These are phyloP conservation scores for Acanthamoeba healyi DNA, from an alignment of 208 protist genomes.

Conservation along the genomic window DNA sequence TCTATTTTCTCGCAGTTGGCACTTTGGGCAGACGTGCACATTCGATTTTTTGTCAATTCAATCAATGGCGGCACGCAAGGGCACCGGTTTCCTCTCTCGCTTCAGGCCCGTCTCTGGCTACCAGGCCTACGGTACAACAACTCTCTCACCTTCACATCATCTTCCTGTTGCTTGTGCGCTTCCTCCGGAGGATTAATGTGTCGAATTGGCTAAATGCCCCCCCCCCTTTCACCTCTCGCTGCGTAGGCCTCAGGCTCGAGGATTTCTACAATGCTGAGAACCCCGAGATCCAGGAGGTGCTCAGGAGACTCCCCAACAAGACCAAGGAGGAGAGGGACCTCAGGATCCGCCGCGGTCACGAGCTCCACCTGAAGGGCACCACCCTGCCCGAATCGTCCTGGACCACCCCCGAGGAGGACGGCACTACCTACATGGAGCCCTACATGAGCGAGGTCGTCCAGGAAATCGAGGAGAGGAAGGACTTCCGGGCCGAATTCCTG, in stretches of 20 bases:
- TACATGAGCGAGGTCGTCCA: conserved; percentile 65
- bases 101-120: conserved; percentile 68
- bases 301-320: conserved; percentile 68
- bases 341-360: conserved; percentile 32
- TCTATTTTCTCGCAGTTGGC: neutral
- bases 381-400: conserved; percentile 40
- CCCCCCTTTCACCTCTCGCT: neutral
- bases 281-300: conserved; percentile 11
- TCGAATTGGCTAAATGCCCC: neutral
- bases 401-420: conserved; percentile 62
- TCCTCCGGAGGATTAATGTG: neutral
- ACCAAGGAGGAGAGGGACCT: conserved; percentile 17
- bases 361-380: conserved; percentile 59
- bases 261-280: conserved; percentile 70
- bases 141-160: too few species aligned
- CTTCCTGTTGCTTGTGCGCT: too few species aligned
- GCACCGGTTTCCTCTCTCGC: conserved; percentile 57
- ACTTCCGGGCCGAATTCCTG: conserved; percentile 48
- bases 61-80: conserved; percentile 51
- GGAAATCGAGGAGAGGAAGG: conserved; percentile 73
- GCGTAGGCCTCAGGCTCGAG: conserved; percentile 55
- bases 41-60: neutral
- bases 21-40: neutral
- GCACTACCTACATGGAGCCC: conserved; percentile 58
- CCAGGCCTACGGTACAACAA: conserved; percentile 40